Base-by-base conservation (phyloP, 2,329 filamentous ascomycete genomes). In the Plectosphaerella cucumerina region DNA sequence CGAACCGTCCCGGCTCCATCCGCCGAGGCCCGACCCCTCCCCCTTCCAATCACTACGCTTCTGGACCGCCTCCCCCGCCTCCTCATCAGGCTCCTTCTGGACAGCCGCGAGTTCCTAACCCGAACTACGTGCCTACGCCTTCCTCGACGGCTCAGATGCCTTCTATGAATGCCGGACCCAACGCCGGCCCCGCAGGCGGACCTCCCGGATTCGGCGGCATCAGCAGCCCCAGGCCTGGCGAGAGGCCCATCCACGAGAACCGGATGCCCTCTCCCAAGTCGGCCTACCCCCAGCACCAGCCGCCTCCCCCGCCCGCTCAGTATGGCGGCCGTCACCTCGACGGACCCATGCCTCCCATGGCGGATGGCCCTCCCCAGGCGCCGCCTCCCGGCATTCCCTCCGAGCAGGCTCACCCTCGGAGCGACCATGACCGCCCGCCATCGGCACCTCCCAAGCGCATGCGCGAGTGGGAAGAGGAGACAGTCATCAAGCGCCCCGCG, bases 381-480 rank as follows among this genome's bases (percentile, higher is more conserved):
- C 81, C 83, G 34, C 84, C 82, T 52, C 71, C 72, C 20, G 60
- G 71, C 1, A 72, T 77, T 51, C 82, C 86, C 44, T 85, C 86
- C 44, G 87, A 93, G 62, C 80, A 82, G 53, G 81, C 82, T 21
- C 77, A 81, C 53, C 86, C 78, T 50, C 69, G 71, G 49, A 73
- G 81, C 53, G 80, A 82, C 49, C 79, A 76, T 54, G 87, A 96
- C 50, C 82, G 91, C n/a, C 89, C 91, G 17, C 71, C 86, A 1
- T 95, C 90, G 35, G 87, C 89, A 11, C 82, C 81, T 4, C 84
- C 87, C 51, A 99, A 99, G 78, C 84, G 94, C 52, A 80, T 85
- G 66, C 86, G 92, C 46, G 94, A 97, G 63, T 97, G 94, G 92
- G 94, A 97, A 59, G 87, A 93, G 34, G 90, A 95, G 34, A 74